Base-by-base conservation (phyloP, 805 yeast genomes). In the Lachancea sp. region DNA sequence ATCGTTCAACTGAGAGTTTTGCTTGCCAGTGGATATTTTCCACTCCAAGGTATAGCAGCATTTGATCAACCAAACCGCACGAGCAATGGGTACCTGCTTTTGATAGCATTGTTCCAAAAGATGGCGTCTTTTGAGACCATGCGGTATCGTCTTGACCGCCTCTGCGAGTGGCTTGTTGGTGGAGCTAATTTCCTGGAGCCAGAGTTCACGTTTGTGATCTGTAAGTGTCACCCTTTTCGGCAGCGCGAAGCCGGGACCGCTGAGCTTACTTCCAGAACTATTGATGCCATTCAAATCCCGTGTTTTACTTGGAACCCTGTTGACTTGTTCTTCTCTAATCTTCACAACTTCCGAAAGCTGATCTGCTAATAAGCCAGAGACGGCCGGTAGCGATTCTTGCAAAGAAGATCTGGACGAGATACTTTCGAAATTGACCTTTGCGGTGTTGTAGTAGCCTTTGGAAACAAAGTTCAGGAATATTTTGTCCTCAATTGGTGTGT, bases 61-160 rank as follows among this genome's bases (percentile, higher is more conserved):
- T 51, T 86, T 79, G 3, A 91, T 84, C 48, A 93, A 75, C 99
- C 99, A 91, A 2, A 91, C 63, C 0, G 96, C 95, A 48, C 97
- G 70, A n/a, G 75, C 60, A 1, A 84, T 67, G 0, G 98, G 96
- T 0, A 91, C 81, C 29, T 68, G 67, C 56, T 82, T 81, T 19
- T 67, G 57, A 48, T 83, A 74, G 51, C 95, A 75, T 49, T 82
- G 85, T 50, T 89, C 96, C 3, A 91, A 60, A 16, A 91, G 68
- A 1, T 75, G 72, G 52, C 79, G 78, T 59, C 86, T 85, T 51
- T 90, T 71, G 18, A 90, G 77, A 0, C 97, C 97, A 60, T 91
- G 96, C 0, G 99, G 98, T 7, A 91, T 76, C 16, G 89, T 85
- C 44, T 85, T 72, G 2, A 93, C 75, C 3, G 90, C 74, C 48